A percentile compares a stretch with the other conserved stretches of the same genome.
phyloP scores from a whole-genome alignment of 768 basidiomycete genomes.

The Agaricus bisporus region DNA sequence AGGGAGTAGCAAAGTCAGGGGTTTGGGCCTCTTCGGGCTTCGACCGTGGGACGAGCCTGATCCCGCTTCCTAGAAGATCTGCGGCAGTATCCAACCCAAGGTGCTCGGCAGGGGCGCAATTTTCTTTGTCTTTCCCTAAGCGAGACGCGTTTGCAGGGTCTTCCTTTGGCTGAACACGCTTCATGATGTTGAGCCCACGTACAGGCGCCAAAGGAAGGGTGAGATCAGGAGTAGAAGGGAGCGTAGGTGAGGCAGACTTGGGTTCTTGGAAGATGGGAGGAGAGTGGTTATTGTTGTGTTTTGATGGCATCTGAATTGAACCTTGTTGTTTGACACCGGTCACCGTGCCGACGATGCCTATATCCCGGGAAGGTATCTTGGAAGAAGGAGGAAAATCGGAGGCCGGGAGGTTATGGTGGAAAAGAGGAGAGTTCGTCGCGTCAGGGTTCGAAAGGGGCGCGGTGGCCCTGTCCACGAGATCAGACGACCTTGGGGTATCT shows the following conservation, averaged over 20 bases:
- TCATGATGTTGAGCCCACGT: slow-evolving; percentile 7
- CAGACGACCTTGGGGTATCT: too few relatives aligned
- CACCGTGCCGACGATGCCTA: slow-evolving; percentile 44
- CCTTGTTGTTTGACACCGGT: slow-evolving; percentile 12
- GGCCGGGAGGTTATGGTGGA: slow-evolving; percentile 37
- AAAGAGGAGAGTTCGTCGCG: slow-evolving; percentile 10
- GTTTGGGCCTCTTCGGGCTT: neutral
- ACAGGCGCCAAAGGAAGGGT: slow-evolving; percentile 11
- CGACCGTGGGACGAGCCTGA: slow-evolving; percentile 2
- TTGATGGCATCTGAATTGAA: slow-evolving; percentile 15
- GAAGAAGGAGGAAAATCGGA: slow-evolving; percentile 35
- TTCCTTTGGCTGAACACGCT: slow-evolving; percentile 6
- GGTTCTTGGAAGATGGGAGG: slow-evolving; percentile 27
- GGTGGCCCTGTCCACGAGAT: too few relatives aligned
- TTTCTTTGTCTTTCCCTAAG: slow-evolving; percentile 8
- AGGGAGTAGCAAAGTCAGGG: neutral
- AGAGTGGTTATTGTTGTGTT: slow-evolving; percentile 21
- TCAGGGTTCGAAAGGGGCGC: neutral
- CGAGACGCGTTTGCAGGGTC: slow-evolving; percentile 15
- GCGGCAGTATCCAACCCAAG: slow-evolving; percentile 35
- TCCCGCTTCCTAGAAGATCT: neutral
- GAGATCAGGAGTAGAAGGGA: slow-evolving; percentile 18
- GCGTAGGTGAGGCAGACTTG: slow-evolving; percentile 17
- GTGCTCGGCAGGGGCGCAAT: slow-evolving; percentile 8
- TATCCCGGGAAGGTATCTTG: slow-evolving; percentile 29